phyloP scores from a whole-genome alignment of 345 rosid species.

The Pugionium dolabratum region DNA sequence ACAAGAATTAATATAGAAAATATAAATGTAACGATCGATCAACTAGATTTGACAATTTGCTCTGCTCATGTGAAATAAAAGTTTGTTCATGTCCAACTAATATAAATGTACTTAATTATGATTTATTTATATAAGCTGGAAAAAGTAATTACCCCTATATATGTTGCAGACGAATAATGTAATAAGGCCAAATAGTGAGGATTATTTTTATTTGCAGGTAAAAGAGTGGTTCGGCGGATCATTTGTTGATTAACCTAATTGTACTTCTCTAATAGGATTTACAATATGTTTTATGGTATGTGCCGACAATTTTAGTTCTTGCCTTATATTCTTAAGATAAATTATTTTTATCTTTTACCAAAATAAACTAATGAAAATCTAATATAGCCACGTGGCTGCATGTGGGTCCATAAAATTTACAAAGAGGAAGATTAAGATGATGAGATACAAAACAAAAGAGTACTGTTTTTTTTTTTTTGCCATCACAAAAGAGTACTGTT shows the following conservation, averaged over 20 bases:
- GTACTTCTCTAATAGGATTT: not conserved
- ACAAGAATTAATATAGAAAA: no score
- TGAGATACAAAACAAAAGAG: not conserved
- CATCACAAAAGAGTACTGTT: not conserved
- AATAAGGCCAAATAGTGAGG: conserved; percentile 17
- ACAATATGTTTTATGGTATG: conserved; percentile 31
- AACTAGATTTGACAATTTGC: no score
- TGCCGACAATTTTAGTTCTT: conserved; percentile 38
- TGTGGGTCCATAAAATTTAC: conserved; percentile 36
- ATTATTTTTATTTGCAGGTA: conserved; percentile 8
- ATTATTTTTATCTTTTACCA: conserved; percentile 12
- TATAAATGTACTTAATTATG: not conserved
- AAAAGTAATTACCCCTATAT: not conserved
- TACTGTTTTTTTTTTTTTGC: no score
- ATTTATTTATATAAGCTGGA: not conserved
- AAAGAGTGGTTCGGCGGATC: conserved; percentile 31
- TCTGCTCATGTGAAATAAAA: no score
- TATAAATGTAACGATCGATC: no score
- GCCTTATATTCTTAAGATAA: conserved; percentile 34
- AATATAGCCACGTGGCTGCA: conserved; percentile 38
- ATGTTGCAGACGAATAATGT: conserved; percentile 35
- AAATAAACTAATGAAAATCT: not conserved
- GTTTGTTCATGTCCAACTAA: not conserved
- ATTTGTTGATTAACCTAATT: conserved; percentile 20
- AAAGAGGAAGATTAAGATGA: conserved; percentile 10